Percentiles rank a stretch among this genome's conserved stretches.
These are phyloP conservation scores for Phlyctochytrium bullatum DNA, from an alignment of 192 early-diverging fungal species.

Conservation along the genomic window DNA sequence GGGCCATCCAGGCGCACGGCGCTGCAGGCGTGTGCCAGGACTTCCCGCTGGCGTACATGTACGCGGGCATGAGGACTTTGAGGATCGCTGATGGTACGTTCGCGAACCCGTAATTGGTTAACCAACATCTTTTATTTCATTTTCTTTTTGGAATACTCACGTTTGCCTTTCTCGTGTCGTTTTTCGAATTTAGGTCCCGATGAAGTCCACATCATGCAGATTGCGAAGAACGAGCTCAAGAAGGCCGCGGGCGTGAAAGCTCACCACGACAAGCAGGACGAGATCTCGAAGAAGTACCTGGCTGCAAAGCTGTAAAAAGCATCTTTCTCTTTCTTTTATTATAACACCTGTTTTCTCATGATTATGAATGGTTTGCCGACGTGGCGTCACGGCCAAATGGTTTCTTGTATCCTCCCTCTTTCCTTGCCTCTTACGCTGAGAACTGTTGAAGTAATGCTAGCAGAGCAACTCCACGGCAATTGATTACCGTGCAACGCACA, in stretches of 20 bases:
- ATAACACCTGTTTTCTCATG: background rate
- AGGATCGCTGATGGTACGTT: constrained; percentile 83
- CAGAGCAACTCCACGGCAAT: too few relatives aligned
- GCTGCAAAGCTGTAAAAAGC: background rate
- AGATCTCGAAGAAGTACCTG: constrained; percentile 1
- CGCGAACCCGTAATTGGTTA: too few relatives aligned
- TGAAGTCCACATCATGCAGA: constrained; percentile 84
- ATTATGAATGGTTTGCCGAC: too few relatives aligned
- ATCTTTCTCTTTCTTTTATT: background rate
- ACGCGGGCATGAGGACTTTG: constrained; percentile 75
- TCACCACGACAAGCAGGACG: constrained; percentile 27
- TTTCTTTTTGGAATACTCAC: constrained; percentile 3
- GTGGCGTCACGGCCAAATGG: too few relatives aligned
- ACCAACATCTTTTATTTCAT: constrained; percentile 2
- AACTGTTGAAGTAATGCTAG: too few relatives aligned
- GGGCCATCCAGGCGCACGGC: constrained; percentile 91
- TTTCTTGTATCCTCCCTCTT: too few relatives aligned
- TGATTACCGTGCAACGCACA: too few relatives aligned
- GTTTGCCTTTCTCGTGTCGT: constrained; percentile 1
- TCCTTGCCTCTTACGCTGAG: too few relatives aligned
- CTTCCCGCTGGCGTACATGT: constrained; percentile 78
- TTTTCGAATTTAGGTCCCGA: constrained; percentile 59
- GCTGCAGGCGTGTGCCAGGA: constrained; percentile 90
- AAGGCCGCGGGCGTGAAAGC: constrained; percentile 15
- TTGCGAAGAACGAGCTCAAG: constrained; percentile 57